phyloP scores from a whole-genome alignment of 1,284 basidiomycete species.

The Heterobasidion irregulare region DNA sequence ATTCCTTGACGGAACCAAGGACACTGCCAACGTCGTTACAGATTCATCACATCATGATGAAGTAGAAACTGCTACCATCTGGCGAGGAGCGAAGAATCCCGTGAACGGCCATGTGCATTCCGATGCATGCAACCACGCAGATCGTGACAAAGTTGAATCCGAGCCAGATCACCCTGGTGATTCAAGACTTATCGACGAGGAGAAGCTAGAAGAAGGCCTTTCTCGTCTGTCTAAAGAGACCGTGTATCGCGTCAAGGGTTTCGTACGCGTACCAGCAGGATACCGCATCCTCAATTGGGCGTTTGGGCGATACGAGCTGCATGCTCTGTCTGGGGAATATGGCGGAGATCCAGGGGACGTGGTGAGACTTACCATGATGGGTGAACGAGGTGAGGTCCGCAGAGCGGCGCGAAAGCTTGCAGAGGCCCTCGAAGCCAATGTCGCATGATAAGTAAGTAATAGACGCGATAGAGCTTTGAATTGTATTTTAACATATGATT shows the following conservation, averaged over 20 bases:
- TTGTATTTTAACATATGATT: too few relatives aligned
- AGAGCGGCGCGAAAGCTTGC: slow-evolving; percentile 51
- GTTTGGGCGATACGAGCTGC: slow-evolving; percentile 77
- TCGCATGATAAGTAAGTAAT: too few relatives aligned
- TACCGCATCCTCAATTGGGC: slow-evolving; percentile 82
- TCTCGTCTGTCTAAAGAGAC: slow-evolving; percentile 52
- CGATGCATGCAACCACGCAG: slow-evolving; percentile 10
- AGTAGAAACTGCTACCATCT: slow-evolving; percentile 70
- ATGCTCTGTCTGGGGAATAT: slow-evolving; percentile 25
- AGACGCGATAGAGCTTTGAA: too few relatives aligned
- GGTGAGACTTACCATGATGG: slow-evolving; percentile 77
- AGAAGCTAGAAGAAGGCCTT: slow-evolving; percentile 37
- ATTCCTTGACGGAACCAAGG: slow-evolving; percentile 33
- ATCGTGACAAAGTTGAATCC: slow-evolving; percentile 9
- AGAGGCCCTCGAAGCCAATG: slow-evolving; percentile 33
- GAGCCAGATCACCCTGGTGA: background rate
- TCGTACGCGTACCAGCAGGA: slow-evolving; percentile 47
- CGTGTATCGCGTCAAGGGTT: slow-evolving; percentile 79
- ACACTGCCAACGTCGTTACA: slow-evolving; percentile 14
- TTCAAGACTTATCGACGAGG: slow-evolving; percentile 18
- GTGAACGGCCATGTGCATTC: slow-evolving; percentile 16
- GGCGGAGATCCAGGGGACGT: slow-evolving; percentile 24
- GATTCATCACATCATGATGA: slow-evolving; percentile 59
- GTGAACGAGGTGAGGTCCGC: slow-evolving; percentile 74
- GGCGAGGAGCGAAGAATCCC: slow-evolving; percentile 10